A percentile compares a stretch with the other conserved stretches of the same genome.
These are phyloP conservation scores for Anthracocystis setariae DNA, from an alignment of 1,284 basidiomycete species.

Conservation along the genomic window DNA sequence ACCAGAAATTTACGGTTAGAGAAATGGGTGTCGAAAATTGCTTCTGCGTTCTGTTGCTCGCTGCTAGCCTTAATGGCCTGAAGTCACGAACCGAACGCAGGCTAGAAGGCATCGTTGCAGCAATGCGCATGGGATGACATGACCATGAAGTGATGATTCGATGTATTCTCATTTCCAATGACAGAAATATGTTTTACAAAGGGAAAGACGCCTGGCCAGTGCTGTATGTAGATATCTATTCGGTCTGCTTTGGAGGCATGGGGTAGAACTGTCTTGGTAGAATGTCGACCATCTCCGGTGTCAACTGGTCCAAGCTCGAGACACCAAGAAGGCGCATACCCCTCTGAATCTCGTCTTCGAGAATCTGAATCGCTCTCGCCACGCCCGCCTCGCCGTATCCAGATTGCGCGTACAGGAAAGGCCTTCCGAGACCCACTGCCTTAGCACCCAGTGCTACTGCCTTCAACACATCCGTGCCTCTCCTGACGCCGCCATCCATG, in stretches of 20 bases:
- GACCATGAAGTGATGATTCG: too few species aligned
- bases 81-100: too few species aligned
- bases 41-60: too few species aligned
- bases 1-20: too few species aligned
- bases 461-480: slow-evolving; percentile 82
- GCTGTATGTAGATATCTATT: neutral
- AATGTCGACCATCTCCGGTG: slow-evolving; percentile 78
- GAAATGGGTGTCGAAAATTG: too few species aligned
- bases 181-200: neutral
- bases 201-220: too few species aligned
- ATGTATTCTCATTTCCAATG: too few species aligned
- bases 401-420: slow-evolving; percentile 91
- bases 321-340: slow-evolving; percentile 84
- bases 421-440: slow-evolving; percentile 86
- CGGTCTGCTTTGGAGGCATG: slow-evolving; percentile 6
- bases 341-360: slow-evolving; percentile 82
- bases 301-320: slow-evolving; percentile 76
- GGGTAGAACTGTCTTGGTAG: slow-evolving; percentile 47
- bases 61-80: too few species aligned
- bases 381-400: slow-evolving; percentile 87
- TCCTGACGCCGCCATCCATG: slow-evolving; percentile 84
- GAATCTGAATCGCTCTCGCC: slow-evolving; percentile 75
- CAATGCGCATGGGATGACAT: too few species aligned
- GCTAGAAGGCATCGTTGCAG: too few species aligned
- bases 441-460: slow-evolving; percentile 83